phyloP scores from a whole-genome alignment of 306 rosid species.

The Quillaja saponaria region DNA sequence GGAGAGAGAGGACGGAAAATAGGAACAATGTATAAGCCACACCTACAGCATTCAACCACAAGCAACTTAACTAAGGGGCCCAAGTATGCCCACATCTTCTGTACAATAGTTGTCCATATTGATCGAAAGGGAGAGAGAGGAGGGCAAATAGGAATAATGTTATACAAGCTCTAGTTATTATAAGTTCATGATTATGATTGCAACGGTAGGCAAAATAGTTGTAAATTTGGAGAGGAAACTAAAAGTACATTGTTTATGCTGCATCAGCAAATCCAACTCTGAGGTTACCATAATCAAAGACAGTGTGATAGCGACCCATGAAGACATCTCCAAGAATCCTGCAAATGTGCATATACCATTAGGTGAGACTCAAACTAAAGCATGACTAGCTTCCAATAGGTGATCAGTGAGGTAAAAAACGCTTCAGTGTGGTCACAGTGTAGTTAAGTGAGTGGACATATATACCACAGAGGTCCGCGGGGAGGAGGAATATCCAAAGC shows the following conservation, averaged over 20 bases:
- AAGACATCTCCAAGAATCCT: conserved; percentile 95
- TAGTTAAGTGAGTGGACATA: conserved; percentile 7
- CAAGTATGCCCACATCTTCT: too few relatives aligned
- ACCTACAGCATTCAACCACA: too few relatives aligned
- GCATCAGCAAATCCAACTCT: conserved; percentile 91
- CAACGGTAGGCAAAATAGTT: too few relatives aligned
- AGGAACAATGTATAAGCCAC: too few relatives aligned
- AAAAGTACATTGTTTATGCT: conserved; percentile 38
- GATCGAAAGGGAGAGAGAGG: too few relatives aligned
- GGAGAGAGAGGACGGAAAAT: too few relatives aligned
- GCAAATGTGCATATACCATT: conserved; percentile 30
- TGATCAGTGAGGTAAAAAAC: background rate
- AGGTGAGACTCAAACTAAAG: conserved; percentile 32
- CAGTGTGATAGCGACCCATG: conserved; percentile 91
- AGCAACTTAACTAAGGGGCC: too few relatives aligned
- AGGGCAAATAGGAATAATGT: too few relatives aligned
- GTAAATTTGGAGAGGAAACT: too few relatives aligned
- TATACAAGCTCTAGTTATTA: too few relatives aligned
- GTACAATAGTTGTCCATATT: too few relatives aligned
- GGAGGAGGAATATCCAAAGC: conserved; percentile 89
- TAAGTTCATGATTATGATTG: too few relatives aligned
- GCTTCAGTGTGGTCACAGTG: background rate
- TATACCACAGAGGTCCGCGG: conserved; percentile 90
- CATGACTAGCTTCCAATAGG: conserved; percentile 10
- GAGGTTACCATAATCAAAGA: conserved; percentile 68